Conservation (phyloP, 2,329 filamentous ascomycete species). For the Alternaria sp. region DNA sequence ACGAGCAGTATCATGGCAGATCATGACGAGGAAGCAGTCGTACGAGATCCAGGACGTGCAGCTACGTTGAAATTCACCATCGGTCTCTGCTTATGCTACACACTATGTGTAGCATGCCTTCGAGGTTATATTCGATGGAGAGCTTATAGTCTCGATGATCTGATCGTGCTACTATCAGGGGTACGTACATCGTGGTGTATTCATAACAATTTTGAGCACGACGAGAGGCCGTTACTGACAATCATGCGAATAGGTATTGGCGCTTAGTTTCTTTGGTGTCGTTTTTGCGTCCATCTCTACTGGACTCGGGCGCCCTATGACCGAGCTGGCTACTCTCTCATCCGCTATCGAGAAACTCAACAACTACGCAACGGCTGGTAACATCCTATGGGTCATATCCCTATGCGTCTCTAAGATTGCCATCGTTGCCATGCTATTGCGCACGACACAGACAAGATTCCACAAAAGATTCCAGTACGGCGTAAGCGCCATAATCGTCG, state of each 20-base stretch:
- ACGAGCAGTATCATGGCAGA: not conserved
- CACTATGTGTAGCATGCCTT: constrained; percentile 13
- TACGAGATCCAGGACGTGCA: constrained; percentile 2
- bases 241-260: not conserved
- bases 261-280: constrained; percentile 14
- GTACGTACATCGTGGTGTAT: not conserved
- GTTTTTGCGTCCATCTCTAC: constrained; percentile 2
- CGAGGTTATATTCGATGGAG: constrained; percentile 16
- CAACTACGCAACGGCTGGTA: constrained; percentile 1
- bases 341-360: constrained; percentile 2
- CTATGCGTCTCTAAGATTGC: constrained; percentile 21
- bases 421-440: constrained; percentile 16
- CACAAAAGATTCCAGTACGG: not conserved
- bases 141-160: constrained; percentile 8
- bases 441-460: constrained; percentile 10
- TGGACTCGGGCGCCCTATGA: constrained; percentile 9
- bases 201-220: not conserved
- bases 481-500: not conserved
- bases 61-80: constrained; percentile 11
- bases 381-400: constrained; percentile 21
- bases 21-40: not conserved
- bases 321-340: not conserved
- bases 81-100: constrained; percentile 18
- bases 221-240: not conserved
- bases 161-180: constrained; percentile 8